Evolutionary conservation across 2,329 filamentous ascomycete species (phyloP), one percentile per base, ranked within the genome.

Genomic region (Sphaceloma murrayae): DNA sequence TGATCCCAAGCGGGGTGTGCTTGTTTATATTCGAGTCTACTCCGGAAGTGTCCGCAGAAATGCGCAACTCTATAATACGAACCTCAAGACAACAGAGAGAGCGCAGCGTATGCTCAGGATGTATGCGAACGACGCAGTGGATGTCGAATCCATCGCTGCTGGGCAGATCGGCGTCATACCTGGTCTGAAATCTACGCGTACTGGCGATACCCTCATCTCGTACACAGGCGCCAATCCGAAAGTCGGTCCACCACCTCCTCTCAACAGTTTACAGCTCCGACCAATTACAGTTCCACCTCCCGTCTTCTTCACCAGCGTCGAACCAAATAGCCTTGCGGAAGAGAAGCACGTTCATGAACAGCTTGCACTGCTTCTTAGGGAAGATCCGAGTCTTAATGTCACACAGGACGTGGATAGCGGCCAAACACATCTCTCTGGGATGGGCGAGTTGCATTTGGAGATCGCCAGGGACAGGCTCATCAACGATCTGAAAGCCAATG

Each of bases 361-460:
- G 1, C 68, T 98, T 4, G 74, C 78, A 4, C 76, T 91, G 38
- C 74, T 94, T 4, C 75, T 94, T 0, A 73, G 91, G 53, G 91
- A 98, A 66, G 91, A 98, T 55, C 91, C 91, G 0, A 95, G 87
- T 61, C 68, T 98, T 16, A 78, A 91, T 46, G 84, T 94, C 58
- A 83, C 74, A 26, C 71, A 85, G 21, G 85, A 96, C 54, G 78
- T 89, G 49, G 91, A 95, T 60, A 88, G 85, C 1, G 91, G 91
- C 2, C 87, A 94, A 57, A 95, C 91, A 34, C 81, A 94, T 22
- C 72, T 98, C 0, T 88, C 88, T 43, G 91, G 91, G 3, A 96
- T 98, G 91, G 91, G 91, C 5, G 86, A 94, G 56, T 74, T 98
- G 19, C 91, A 98, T 62, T 72, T 98, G 1, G 91, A 98, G 55